phyloP scores from a whole-genome alignment of 768 basidiomycete genomes.

The Sarcodon aspratus region DNA sequence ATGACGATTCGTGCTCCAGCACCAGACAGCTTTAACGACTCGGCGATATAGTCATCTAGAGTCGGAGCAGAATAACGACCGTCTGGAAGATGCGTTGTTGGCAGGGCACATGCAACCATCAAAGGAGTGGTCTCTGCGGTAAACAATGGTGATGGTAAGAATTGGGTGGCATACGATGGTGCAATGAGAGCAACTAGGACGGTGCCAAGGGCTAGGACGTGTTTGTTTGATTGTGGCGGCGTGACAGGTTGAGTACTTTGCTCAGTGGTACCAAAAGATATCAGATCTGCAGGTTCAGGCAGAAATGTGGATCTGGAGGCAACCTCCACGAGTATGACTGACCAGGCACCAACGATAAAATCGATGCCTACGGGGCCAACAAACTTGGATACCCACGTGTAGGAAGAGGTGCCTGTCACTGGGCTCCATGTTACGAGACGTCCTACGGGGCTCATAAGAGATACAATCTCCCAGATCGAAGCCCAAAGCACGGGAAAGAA shows the following conservation, averaged over 20 bases:
- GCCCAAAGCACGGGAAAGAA: conserved; percentile 68
- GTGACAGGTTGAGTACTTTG: not conserved
- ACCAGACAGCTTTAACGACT: conserved; percentile 33
- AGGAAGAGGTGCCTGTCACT: conserved; percentile 36
- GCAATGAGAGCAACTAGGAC: conserved; percentile 34
- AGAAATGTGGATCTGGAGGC: conserved; percentile 17
- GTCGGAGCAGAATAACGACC: conserved; percentile 23
- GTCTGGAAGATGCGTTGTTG: conserved; percentile 30
- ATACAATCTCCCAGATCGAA: conserved; percentile 41
- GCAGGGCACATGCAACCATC: conserved; percentile 57
- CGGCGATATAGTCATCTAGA: conserved; percentile 51
- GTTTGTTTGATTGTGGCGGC: not conserved
- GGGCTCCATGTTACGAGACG: conserved; percentile 67
- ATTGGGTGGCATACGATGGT: conserved; percentile 40
- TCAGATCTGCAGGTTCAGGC: not conserved
- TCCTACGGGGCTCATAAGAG: conserved; percentile 55
- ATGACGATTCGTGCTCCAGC: conserved; percentile 43
- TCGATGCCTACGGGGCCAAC: conserved; percentile 53
- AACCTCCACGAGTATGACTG: conserved; percentile 46
- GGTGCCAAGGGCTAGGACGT: conserved; percentile 1
- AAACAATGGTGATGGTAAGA: conserved; percentile 28
- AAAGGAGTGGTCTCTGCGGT: conserved; percentile 38
- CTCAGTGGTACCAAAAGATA: conserved; percentile 1
- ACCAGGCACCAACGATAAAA: conserved; percentile 72
- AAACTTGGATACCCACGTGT: conserved; percentile 51